Evolutionary conservation across 179 eudicot species (phyloP), one percentile per base, ranked within the genome.

Genomic region (Patellifolia procumbens): DNA sequence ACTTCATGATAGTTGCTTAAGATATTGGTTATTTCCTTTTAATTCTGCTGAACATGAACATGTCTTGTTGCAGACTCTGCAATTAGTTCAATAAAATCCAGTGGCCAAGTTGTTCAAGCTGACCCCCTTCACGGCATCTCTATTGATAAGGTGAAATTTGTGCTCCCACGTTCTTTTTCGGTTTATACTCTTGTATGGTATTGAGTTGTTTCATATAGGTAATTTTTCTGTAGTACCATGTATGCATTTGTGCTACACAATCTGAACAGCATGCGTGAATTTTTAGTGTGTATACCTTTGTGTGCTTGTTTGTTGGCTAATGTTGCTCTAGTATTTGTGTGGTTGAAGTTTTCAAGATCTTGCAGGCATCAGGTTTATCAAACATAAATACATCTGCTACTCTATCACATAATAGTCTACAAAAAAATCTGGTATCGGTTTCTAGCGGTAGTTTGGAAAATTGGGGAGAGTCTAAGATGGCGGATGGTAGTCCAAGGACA

Each of bases 401-500:
- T 32, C 67, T 65, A 72, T 58, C 74, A 15, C 79, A 42, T 58
- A 74, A 65, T 64, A 60, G 29, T 78, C 74, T 52, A 71, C 87
- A 73, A 53, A 49, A 68, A 59, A 85, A 68, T 49, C 53, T 72
- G 72, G 60, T 76, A 68, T 80, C 61, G 19, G 60, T 43, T 74
- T 72, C 83, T 53, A 69, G 80, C 60, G 63, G 80, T 70, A 58
- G 75, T 72, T 56, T 64, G 22, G 72, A 78, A 73, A 81, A 73
- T 82, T 81, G 74, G 70, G 77, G 83, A 65, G 85, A 82, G 74
- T 79, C 77, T 65, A 76, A 67, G 68, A 94, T 94, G 98, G 96
- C 91, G 42, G 94, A 88, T 81, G 87, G 76, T 72, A 90, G 98
- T 85, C 91, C 94, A 67, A 89, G 81, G 89, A 91, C 94, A 37